Base-by-base conservation (phyloP, 352 stramenopile species). In the Stephanocyclus meneghinianus region DNA sequence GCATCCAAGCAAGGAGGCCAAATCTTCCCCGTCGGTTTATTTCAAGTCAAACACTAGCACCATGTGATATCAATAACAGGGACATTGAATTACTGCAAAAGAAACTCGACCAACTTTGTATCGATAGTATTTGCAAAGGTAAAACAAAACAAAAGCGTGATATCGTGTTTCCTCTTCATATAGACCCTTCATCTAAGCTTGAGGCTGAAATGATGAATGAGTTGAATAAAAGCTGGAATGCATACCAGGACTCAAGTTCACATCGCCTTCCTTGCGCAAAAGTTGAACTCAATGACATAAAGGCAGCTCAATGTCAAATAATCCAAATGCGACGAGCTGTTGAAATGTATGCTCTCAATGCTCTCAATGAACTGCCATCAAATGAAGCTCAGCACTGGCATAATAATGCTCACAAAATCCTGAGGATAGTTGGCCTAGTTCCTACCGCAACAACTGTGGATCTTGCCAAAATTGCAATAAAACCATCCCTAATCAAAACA, bases 191-290 rank as follows among this genome's bases (percentile, higher is more conserved):
- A 21, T 78, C 71, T 35, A 68, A 56, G 21, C 66, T 84, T 30
- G 77, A 78, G 80, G 29, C 2, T 21, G 77, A 84, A n/a, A 84
- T 84, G 63, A 77, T 81, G 7, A 48, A 74, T 29, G 77, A 84
- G 48, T 66, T 81, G 40, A 78, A 76, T 70, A 37, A 84, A 65
- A 84, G 77, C 42, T 84, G 77, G 77, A 71, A 81, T 61, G 55
- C 66, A 29, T 40, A 84, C 61, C 16, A 64, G 32, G 62, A 67
- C 18, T 57, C 55, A 50, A 76, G 4, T 59, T 30, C 50, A 44
- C 42, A 69, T 16, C 11, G 57, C 5, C 2, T 29, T 63, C 13
- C 1, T 61, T 9, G 63, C 6, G 57, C 48, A 40, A 16, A 40
- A 53, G 29, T 37, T 30, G 15, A 35, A 26, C 30, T 57, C 0